phyloP scores from a whole-genome alignment of 495 filamentous ascomycete genomes.

The Penicillium daleae region DNA sequence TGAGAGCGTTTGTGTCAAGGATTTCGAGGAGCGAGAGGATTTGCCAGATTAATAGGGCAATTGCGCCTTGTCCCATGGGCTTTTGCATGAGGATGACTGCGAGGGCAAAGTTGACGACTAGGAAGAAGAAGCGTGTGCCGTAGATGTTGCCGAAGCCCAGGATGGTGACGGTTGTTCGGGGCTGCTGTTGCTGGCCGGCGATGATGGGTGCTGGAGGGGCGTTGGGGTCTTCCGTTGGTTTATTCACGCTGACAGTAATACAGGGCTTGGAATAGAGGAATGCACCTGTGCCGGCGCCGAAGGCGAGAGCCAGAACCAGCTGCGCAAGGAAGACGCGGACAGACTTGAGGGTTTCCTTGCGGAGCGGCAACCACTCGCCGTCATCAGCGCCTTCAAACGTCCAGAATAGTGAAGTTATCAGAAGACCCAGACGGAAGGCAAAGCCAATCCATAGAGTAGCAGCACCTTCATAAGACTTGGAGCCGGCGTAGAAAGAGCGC shows the following conservation, averaged over 20 bases:
- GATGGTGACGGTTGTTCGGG: slow-evolving; percentile 68
- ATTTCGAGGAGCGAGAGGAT: slow-evolving; percentile 88
- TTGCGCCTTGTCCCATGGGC: slow-evolving; percentile 87
- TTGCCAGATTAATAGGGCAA: slow-evolving; percentile 79
- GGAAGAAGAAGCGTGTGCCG: slow-evolving; percentile 86
- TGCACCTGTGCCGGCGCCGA: slow-evolving; percentile 68
- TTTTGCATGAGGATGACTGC: slow-evolving; percentile 83
- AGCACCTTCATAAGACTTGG: slow-evolving; percentile 82
- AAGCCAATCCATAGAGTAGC: slow-evolving; percentile 82
- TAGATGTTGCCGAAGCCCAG: slow-evolving; percentile 91
- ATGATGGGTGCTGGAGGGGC: slow-evolving; percentile 43
- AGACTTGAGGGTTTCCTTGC: slow-evolving; percentile 69
- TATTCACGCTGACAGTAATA: slow-evolving; percentile 58
- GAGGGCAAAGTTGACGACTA: slow-evolving; percentile 76
- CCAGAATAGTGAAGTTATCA: slow-evolving; percentile 85
- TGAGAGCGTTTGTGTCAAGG: slow-evolving; percentile 74
- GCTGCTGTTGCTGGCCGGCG: slow-evolving; percentile 29
- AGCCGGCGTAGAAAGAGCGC: slow-evolving; percentile 73
- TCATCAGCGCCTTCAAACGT: slow-evolving; percentile 88
- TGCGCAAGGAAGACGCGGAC: slow-evolving; percentile 76
- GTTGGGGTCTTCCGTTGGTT: slow-evolving; percentile 28
- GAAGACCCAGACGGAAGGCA: slow-evolving; percentile 74
- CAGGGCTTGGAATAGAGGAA: slow-evolving; percentile 79
- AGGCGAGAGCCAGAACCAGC: slow-evolving; percentile 68
- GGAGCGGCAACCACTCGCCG: slow-evolving; percentile 72